Base-by-base conservation (phyloP, 2,329 filamentous ascomycete species). In the Epichloe coenophiala region DNA sequence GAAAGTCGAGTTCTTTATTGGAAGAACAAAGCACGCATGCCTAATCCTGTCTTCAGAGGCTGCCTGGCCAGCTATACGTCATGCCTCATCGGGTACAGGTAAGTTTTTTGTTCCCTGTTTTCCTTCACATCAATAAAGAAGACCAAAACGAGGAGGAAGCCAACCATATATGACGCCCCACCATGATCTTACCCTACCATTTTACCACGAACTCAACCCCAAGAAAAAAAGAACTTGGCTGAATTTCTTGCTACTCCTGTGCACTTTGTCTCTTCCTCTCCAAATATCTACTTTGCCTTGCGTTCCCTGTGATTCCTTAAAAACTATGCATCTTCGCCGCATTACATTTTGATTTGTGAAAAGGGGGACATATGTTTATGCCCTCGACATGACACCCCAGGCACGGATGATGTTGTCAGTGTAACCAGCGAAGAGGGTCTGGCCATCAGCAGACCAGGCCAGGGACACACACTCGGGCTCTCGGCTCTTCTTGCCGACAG, bases 371-470 rank as follows among this genome's bases (percentile, higher is more conserved):
- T 58, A 43, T 53, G 54, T 63, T 71, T 88, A 90, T 75, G 85
- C 87, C 74, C 88, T 82, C 72, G 88, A 93, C 88, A 95, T 95
- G 69, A 95, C 89, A 76, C 89, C 89, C 89, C 89, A 95, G 64
- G 88, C 89, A 67, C 90, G 87, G 78, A 95, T 95, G 78, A 94
- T 86, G 84, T 96, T 97, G 79, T 98, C 93, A 65, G 93, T 98
- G 84, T 98, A 98, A 75, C 93, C 93, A 71, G 93, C 90, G 75
- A 98, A 98, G 72, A 98, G 80, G 69, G 93, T 97, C 84, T 97
- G 91, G 71, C 93, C 93, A 68, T 98, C 93, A 69, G 90, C 91
- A 71, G 83, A 88, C 93, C 93, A 98, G 71, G 91, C 91, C 76
- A 98, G 81, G 71, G 82, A 88, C 68, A 98, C 84, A 74, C 91